Conservation (phyloP, 2,329 filamentous ascomycete genomes). For the Fusarium staphyleae region DNA sequence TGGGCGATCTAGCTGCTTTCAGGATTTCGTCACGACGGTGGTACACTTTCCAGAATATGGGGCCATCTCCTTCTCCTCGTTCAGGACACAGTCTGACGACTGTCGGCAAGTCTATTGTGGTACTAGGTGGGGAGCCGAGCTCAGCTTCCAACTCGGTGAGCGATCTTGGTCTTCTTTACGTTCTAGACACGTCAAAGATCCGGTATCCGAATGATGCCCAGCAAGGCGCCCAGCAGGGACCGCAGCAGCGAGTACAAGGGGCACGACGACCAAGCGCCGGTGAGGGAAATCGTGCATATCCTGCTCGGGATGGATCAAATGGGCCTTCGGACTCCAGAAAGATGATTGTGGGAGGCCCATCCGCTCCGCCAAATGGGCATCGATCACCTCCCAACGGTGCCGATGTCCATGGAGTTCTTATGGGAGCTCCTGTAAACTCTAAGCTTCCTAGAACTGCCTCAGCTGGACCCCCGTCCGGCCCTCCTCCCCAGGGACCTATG, state of each 20-base stretch:
- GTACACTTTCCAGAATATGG: slow-evolving; percentile 99
- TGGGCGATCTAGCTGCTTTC: slow-evolving; percentile 89
- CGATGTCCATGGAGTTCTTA: slow-evolving; percentile 49
- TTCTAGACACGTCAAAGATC: slow-evolving; percentile 95
- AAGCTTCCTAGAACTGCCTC: slow-evolving; percentile 44
- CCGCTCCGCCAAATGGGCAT: slow-evolving; percentile 51
- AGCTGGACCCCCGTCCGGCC: slow-evolving; percentile 52
- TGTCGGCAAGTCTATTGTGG: slow-evolving; percentile 89
- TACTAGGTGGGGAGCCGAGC: slow-evolving; percentile 93
- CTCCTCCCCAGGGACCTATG: slow-evolving; percentile 63
- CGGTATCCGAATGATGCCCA: slow-evolving; percentile 84
- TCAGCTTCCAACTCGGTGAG: slow-evolving; percentile 80
- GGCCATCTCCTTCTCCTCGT: slow-evolving; percentile 88
- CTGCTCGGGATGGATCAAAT: slow-evolving; percentile 60
- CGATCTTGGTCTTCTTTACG: slow-evolving; percentile 87
- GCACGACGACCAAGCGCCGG: slow-evolving; percentile 54
- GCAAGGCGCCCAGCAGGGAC: slow-evolving; percentile 42
- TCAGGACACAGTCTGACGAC: slow-evolving; percentile 98
- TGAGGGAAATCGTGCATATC: slow-evolving; percentile 48
- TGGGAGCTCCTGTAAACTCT: slow-evolving; percentile 47
- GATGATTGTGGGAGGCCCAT: slow-evolving; percentile 45
- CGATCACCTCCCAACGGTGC: slow-evolving; percentile 49
- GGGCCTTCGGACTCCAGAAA: slow-evolving; percentile 60
- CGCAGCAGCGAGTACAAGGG: slow-evolving; percentile 50
- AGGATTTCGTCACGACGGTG: slow-evolving; percentile 80